Evolutionary conservation across 1,139 yeast species (phyloP).

Genomic region (Pneumocystis jirovecii): DNA sequence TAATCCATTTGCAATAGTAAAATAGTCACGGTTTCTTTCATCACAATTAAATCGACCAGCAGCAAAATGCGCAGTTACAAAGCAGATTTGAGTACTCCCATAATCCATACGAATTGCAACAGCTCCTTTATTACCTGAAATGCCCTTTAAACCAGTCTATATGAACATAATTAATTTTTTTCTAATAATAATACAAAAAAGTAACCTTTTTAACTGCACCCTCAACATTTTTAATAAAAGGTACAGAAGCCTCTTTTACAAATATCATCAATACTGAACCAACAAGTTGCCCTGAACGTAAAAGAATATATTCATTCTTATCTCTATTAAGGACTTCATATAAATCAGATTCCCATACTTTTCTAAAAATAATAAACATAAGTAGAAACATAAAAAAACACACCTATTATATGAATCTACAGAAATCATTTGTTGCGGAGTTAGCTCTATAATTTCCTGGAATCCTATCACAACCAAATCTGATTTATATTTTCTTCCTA

Average conservation of each 20-base stretch:
- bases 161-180: neutral
- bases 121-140: slow-evolving; percentile 85
- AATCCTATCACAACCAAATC: slow-evolving; percentile 74
- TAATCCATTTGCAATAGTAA: slow-evolving; percentile 62
- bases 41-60: slow-evolving; percentile 77
- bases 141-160: slow-evolving; percentile 73
- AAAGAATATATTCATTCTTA: slow-evolving; percentile 43
- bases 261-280: slow-evolving; percentile 73
- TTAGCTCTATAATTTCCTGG: slow-evolving; percentile 83
- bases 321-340: slow-evolving; percentile 38
- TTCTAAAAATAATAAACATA: slow-evolving; percentile 5
- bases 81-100: slow-evolving; percentile 64
- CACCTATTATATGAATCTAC: slow-evolving; percentile 56
- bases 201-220: slow-evolving; percentile 52
- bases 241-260: slow-evolving; percentile 46
- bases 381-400: neutral
- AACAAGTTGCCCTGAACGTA: slow-evolving; percentile 83
- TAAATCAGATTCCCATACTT: slow-evolving; percentile 67
- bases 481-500: slow-evolving; percentile 28
- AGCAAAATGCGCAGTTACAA: slow-evolving; percentile 85
- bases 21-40: slow-evolving; percentile 79
- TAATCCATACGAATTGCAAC: slow-evolving; percentile 69
- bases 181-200: neutral
- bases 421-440: slow-evolving; percentile 77
- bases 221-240: slow-evolving; percentile 54